A percentile compares a stretch with the other conserved stretches of the same genome.
phyloP scores from a whole-genome alignment of 148 eudicot species.

The Camellia sinensis region DNA sequence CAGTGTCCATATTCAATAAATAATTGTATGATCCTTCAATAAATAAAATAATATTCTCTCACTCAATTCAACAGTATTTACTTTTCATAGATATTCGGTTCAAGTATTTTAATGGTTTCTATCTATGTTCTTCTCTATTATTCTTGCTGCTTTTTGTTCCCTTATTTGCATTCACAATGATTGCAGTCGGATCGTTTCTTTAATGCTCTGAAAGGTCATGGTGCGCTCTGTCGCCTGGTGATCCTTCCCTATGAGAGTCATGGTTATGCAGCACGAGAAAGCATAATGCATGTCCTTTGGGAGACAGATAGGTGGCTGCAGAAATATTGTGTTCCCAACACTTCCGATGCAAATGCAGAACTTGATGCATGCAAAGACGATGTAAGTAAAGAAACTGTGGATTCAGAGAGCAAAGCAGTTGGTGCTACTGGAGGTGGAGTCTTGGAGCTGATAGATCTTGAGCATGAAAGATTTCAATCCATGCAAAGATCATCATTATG shows the following conservation, averaged over 20 bases:
- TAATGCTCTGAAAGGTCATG: conserved; percentile 93
- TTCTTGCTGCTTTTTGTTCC: neutral
- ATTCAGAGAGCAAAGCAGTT: conserved; percentile 40
- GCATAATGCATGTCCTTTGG: conserved; percentile 99
- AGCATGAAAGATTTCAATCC: conserved; percentile 26
- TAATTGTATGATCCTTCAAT: neutral
- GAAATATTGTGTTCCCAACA: conserved; percentile 61
- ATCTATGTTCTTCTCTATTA: neutral
- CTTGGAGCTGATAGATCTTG: conserved; percentile 44
- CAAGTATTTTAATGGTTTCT: neutral
- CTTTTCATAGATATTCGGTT: neutral
- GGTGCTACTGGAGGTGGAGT: conserved; percentile 70
- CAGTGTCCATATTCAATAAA: neutral
- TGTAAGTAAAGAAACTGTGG: conserved; percentile 20
- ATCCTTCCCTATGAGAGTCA: conserved; percentile 95
- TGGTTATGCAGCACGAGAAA: conserved; percentile 89
- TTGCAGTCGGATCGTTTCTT: conserved; percentile 93
- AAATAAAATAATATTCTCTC: neutral
- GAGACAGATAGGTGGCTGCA: conserved; percentile 98
- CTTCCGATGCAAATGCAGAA: conserved; percentile 37
- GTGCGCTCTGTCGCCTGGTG: conserved; percentile 85
- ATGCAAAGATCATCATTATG: conserved; percentile 60
- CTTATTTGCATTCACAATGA: conserved; percentile 9
- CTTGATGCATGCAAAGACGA: conserved; percentile 30
- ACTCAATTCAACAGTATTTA: neutral